Evolutionary conservation across 768 basidiomycete genomes (phyloP), one percentile per base, ranked within the genome.

Genomic region (Lactarius psammicola): DNA sequence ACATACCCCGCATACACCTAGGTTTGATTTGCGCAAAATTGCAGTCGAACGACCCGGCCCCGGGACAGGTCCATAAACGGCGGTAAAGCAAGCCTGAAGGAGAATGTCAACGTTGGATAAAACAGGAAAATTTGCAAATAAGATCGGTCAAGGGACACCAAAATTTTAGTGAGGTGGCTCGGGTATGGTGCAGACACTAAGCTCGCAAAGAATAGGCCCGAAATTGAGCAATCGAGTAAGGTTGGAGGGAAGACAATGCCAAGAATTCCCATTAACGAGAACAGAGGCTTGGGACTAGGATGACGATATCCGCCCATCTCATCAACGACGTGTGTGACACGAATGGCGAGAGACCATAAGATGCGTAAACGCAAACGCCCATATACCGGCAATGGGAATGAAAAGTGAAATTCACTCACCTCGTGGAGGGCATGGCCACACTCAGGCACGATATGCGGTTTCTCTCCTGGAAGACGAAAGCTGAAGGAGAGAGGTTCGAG

Each of bases 361-460:
- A 23, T 65, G 58, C 59, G 71, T 40, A 18, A 26, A 59, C 56
- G 66, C 60, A 11, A 63, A 30, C 59, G 51, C 40, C 17, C 30
- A 44, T 49, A 54, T 34, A 44, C 26, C 9, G 33, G 28, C 13
- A 31, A 53, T 15, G 23, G 28, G 1, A 31, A 44, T 5, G 18
- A 55, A 57, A 57, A 38, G 55, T 44, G 28, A 31, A 40, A 62
- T 26, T 20, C 20, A 74, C 80, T 69, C 63, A 89, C 94, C 81
- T 95, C 89, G 78, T 98, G 97, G n/a, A 99, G 85, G 40, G 94
- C 90, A 79, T 99, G 97, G 42, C 97, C 95, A 71, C 97, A 99
- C 74, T 95, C 93, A 34, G 97, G 96, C 55, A 97, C 90, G 68
- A 99, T 90, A 74, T 98, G 95, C 9, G 96, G 94, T 74, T 95